phyloP scores from a whole-genome alignment of 208 protist species.

The Leishmania amazonensis region DNA sequence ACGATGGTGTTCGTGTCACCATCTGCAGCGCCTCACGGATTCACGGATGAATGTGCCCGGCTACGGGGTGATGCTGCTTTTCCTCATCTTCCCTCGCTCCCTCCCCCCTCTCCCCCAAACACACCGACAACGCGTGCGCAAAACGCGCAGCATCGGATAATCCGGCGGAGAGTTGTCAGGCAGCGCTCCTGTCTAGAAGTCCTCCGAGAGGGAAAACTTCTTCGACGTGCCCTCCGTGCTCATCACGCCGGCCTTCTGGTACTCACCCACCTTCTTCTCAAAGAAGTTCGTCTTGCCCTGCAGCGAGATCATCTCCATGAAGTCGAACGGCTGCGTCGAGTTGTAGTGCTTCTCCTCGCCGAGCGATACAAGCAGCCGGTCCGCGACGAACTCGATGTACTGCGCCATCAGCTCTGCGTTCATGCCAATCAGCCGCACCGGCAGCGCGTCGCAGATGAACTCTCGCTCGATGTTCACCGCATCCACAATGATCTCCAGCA shows the following conservation, averaged over 20 bases:
- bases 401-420: slow-evolving; percentile 97
- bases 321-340: slow-evolving; percentile 98
- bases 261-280: slow-evolving; percentile 99
- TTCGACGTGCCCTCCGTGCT: slow-evolving; percentile 66
- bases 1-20: not conserved
- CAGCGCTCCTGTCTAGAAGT: slow-evolving; percentile 80
- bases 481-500: slow-evolving; percentile 93
- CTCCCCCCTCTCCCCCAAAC: not conserved
- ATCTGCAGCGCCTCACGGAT: not conserved
- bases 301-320: slow-evolving; percentile 99
- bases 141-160: not conserved
- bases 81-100: not conserved
- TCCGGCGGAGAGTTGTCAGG: slow-evolving; percentile 78
- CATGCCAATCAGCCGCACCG: slow-evolving; percentile 99
- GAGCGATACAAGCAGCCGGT: slow-evolving; percentile 97
- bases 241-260: slow-evolving; percentile 98
- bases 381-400: slow-evolving; percentile 99
- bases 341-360: slow-evolving; percentile 97
- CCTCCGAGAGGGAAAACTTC: slow-evolving; percentile 90
- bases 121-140: not conserved
- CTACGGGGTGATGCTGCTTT: too few relatives aligned
- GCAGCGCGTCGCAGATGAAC: slow-evolving; percentile 98
- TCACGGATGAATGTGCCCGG: not conserved
- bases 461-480: slow-evolving; percentile 97
- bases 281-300: slow-evolving; percentile 99